A percentile compares a stretch with the other conserved stretches of the same genome.
These are phyloP conservation scores for Daldinia bambusicola DNA, from an alignment of 495 filamentous ascomycete species.

Conservation along the genomic window DNA sequence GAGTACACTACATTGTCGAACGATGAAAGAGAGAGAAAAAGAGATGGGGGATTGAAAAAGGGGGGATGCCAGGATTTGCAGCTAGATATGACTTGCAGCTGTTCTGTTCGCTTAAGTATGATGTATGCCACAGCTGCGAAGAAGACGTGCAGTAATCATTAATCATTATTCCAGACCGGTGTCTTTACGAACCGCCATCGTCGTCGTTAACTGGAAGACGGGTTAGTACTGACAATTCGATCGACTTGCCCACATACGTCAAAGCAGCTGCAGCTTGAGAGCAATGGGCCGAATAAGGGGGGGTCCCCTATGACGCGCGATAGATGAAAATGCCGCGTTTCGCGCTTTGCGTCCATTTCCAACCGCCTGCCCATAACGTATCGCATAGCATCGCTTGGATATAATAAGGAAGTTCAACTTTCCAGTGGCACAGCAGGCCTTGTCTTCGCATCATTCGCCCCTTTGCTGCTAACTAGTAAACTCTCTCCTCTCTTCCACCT, in stretches of 20 bases:
- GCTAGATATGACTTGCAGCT: constrained; percentile 1
- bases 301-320: background rate
- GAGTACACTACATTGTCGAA: background rate
- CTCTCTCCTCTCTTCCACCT: background rate
- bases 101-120: background rate
- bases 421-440: constrained; percentile 1
- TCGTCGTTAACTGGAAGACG: background rate
- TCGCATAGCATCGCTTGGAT: background rate
- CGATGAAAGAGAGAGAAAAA: background rate
- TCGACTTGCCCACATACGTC: background rate
- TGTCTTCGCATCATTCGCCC: constrained; percentile 1
- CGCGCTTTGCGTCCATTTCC: background rate
- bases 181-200: background rate
- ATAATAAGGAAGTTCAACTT: background rate
- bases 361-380: background rate
- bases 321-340: background rate
- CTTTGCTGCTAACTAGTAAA: background rate
- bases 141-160: too few relatives aligned
- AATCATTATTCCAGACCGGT: too few relatives aligned
- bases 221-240: background rate
- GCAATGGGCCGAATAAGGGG: constrained; percentile 15
- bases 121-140: background rate
- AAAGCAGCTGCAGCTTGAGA: constrained; percentile 12
- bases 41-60: background rate
- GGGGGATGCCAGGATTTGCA: constrained; percentile 5